Base-by-base conservation (phyloP, 2,329 filamentous ascomycete genomes). In the Fusarium penzigii region DNA sequence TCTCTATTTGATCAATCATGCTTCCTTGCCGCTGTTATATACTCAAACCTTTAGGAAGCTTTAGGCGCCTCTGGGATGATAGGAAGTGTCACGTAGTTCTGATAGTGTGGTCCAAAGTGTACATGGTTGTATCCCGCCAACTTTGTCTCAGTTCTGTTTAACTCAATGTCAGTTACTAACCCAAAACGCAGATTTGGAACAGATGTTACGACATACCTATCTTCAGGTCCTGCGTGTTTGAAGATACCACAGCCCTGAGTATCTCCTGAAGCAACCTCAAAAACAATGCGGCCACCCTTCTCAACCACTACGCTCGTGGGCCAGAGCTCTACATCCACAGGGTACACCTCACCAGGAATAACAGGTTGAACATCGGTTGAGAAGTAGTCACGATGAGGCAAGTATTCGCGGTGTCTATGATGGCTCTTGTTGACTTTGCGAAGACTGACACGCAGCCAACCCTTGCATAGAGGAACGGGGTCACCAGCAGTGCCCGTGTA, bases 401-500 rank as follows among this genome's bases (percentile, higher is more conserved):
- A 70, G 62, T 77, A 85, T 0, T 72, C 59, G 6, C 78, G 70
- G 60, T 86, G 76, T 55, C 76, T 78, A 0, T 75, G 75, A 59
- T 85, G 72, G 7, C 76, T 61, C 1, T 70, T 61, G 52, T 83
- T 75, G 3, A 79, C 75, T 62, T 82, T 83, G 16, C 84, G 78
- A 16, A 85, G 68, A 34, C 75, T 80, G 12, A 79, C 76, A 1
- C 84, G 77, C 12, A 87, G 77, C 84, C 84, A 88, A 17, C 84
- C 85, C 66, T 87, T 88, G 48, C 78, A 76, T 0, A 87, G 71
- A 0, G 85, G 85, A 0, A 87, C 77, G 0, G 81, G 78, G 53
- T 87, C 85, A 12, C 85, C 84, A 0, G 82, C 81, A 2, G 85
- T 86, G 38, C 85, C 84, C 0, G 85, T 88, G 67, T 87, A 88